Conservation (phyloP, 805 yeast species). For the Yamadazyma phyllophila region DNA sequence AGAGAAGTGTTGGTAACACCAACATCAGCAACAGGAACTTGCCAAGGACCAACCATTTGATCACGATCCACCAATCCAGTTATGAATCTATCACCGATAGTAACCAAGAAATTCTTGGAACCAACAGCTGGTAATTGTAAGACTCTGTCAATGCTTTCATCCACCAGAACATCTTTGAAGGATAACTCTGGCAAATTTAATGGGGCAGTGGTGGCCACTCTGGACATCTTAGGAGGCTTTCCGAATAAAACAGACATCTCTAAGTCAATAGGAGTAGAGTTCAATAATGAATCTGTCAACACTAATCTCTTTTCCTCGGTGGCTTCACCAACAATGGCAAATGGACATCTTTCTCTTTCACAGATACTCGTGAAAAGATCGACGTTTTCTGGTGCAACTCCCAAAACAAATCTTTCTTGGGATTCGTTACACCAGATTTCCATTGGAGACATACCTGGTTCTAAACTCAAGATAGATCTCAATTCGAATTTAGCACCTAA, state of each 20-base stretch:
- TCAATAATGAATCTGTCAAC: slow-evolving; percentile 73
- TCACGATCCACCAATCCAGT: slow-evolving; percentile 97
- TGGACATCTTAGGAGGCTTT: slow-evolving; percentile 93
- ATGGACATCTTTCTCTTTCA: slow-evolving; percentile 94
- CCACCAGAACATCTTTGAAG: slow-evolving; percentile 36
- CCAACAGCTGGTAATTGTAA: slow-evolving; percentile 91
- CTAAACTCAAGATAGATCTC: slow-evolving; percentile 84
- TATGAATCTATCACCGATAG: slow-evolving; percentile 98
- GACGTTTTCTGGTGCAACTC: slow-evolving; percentile 79
- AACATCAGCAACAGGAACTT: slow-evolving; percentile 97
- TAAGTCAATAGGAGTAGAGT: slow-evolving; percentile 87
- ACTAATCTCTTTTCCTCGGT: slow-evolving; percentile 81
- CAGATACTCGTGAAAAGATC: slow-evolving; percentile 74
- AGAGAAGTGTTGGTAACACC: slow-evolving; percentile 92
- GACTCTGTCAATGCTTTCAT: slow-evolving; percentile 77
- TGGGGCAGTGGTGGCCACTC: slow-evolving; percentile 63
- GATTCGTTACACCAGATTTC: slow-evolving; percentile 99
- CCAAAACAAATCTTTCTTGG: slow-evolving; percentile 95
- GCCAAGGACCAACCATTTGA: slow-evolving; percentile 99
- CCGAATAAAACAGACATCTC: slow-evolving; percentile 96
- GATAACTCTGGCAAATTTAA: slow-evolving; percentile 45
- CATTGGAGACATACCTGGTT: slow-evolving; percentile 99
- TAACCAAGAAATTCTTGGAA: slow-evolving; percentile 88
- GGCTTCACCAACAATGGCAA: slow-evolving; percentile 93
- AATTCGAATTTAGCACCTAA: slow-evolving; percentile 92